Evolutionary conservation across 2,329 filamentous ascomycete genomes (phyloP), one percentile per base, ranked within the genome.

Genomic region (Alternaria incomplexa): DNA sequence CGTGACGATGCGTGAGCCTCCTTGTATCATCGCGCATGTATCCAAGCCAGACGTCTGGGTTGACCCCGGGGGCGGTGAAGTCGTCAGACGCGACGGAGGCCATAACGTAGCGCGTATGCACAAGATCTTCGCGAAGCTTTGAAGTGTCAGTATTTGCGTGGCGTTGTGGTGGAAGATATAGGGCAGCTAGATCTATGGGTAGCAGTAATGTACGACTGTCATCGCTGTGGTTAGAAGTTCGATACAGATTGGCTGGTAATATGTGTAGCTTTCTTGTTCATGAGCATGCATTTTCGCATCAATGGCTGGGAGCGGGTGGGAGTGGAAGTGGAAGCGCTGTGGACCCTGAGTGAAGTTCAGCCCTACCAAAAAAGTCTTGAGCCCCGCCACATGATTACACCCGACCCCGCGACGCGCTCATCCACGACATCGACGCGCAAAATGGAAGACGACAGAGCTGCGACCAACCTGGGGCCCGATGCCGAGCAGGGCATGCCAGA

Each of bases 361-460:
- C 68, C 65, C 62, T 61, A 56, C 43, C 23, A 64, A 62, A 58
- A 63, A 63, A 59, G 65, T 66, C 56, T 40, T 40, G 36, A 58
- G 60, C 61, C 59, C 56, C 65, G 56, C 59, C 53, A 55, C 59
- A 52, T 26, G 61, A 70, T 65, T 60, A 32, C 65, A 64, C 67
- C 32, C 53, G 62, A 51, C 45, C 22, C 56, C 40, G 40, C 54
- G 46, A 50, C 40, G 48, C 54, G 22, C 69, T 52, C 48, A 52
- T n/a, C 62, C 65, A 65, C 65, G 52, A 59, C 62, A 66, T 60
- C 30, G 15, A 56, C 52, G 47, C 54, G 50, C 56, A 63, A 57
- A 40, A 95, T 95, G 92, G 92, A 95, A 77, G 89, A 92, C 71
- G 92, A 95, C 76, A 84, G 92, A 70, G 88, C 86, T 30, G 84